These are phyloP conservation scores for Dryas alaskensis DNA, from an alignment of 306 rosid species.

Conservation along the genomic window DNA sequence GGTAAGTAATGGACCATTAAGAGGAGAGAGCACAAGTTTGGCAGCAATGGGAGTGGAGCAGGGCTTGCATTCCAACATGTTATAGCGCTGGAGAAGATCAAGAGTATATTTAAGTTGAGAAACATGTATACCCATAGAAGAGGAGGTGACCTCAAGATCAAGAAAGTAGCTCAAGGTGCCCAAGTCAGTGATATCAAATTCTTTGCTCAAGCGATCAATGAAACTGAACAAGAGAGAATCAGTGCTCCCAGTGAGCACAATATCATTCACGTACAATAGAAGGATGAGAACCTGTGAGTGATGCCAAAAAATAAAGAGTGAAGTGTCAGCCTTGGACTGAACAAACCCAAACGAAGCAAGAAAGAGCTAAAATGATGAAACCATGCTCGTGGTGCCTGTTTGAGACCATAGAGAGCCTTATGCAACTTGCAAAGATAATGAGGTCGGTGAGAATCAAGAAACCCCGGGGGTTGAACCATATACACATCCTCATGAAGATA, in stretches of 20 bases:
- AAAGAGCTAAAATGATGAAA: too few relatives aligned
- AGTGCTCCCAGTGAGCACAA: background rate
- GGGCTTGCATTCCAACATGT: background rate
- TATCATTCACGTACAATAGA: background rate
- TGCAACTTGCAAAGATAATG: background rate
- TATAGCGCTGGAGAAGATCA: background rate
- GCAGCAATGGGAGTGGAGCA: background rate
- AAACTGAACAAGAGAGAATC: background rate
- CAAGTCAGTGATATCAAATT: background rate
- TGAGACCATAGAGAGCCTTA: background rate
- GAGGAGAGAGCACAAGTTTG: fast-evolving
- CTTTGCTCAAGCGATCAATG: background rate
- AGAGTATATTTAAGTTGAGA: background rate
- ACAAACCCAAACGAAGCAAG: background rate
- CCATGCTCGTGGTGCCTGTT: too few relatives aligned
- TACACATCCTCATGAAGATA: too few relatives aligned
- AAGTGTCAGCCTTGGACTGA: too few relatives aligned
- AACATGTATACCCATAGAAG: background rate
- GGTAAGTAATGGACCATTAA: too few relatives aligned
- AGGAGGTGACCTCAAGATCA: background rate
- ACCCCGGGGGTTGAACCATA: too few relatives aligned
- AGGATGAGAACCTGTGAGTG: background rate
- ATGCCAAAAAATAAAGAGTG: background rate
- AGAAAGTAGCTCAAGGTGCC: background rate
- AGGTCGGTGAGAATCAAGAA: too few relatives aligned